Conservation (phyloP, 1,139 yeast species). For the Meyerozyma athensensis region DNA sequence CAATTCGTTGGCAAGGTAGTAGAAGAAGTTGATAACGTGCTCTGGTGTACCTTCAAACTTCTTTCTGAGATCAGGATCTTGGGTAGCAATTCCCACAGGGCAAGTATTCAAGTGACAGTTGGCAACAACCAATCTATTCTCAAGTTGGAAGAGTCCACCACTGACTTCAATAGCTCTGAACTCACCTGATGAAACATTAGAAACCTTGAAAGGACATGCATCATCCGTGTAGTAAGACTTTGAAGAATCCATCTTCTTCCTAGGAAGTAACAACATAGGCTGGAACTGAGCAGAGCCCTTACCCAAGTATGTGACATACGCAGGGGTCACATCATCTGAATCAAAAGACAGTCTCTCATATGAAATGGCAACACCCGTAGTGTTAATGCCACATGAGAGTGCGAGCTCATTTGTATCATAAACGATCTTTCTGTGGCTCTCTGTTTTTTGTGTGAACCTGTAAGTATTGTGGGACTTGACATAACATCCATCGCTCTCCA, state of each 20-base stretch:
- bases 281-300: conserved; percentile 3
- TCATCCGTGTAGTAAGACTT: not conserved
- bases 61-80: conserved; percentile 88
- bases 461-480: conserved; percentile 3
- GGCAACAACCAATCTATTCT: not conserved
- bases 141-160: conserved; percentile 5
- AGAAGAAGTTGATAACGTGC: conserved; percentile 96
- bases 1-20: conserved; percentile 88
- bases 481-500: conserved; percentile 5
- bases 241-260: conserved; percentile 1
- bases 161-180: conserved; percentile 5
- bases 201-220: not conserved
- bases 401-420: conserved; percentile 1
- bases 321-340: not conserved
- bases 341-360: not conserved
- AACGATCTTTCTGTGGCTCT: conserved; percentile 4
- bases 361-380: not conserved
- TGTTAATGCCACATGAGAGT: conserved; percentile 2
- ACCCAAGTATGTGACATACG: conserved; percentile 3
- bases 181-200: conserved; percentile 1
- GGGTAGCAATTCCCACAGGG: conserved; percentile 98
- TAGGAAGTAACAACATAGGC: conserved; percentile 1
- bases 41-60: conserved; percentile 97
- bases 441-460: conserved; percentile 2
- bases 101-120: conserved; percentile 72